These are phyloP conservation scores for Aspergillus sparsus DNA, from an alignment of 495 filamentous ascomycete genomes.

Conservation along the genomic window DNA sequence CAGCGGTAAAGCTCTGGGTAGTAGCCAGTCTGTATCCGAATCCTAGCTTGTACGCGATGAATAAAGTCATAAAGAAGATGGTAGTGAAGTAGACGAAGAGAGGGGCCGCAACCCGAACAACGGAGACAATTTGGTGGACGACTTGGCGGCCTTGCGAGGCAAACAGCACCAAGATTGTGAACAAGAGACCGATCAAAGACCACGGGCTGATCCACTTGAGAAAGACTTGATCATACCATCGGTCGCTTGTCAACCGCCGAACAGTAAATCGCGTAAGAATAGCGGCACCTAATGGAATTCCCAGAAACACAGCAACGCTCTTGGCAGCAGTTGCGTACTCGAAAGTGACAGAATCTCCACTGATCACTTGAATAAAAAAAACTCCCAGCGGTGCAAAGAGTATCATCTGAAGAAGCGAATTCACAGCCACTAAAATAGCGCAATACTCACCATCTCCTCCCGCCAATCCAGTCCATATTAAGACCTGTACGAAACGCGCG, in stretches of 20 bases:
- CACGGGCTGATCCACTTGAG: constrained; percentile 66
- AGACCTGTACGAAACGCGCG: too few relatives aligned
- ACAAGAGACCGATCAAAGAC: constrained; percentile 82
- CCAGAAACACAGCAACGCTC: constrained; percentile 80
- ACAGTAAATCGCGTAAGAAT: constrained; percentile 70
- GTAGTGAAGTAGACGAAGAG: constrained; percentile 77
- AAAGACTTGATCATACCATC: constrained; percentile 69
- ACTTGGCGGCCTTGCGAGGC: constrained; percentile 80
- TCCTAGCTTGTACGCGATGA: constrained; percentile 55
- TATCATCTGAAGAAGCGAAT: constrained; percentile 84
- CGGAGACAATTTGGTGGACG: constrained; percentile 80
- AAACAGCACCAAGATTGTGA: constrained; percentile 84
- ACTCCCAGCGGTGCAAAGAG: constrained; percentile 79
- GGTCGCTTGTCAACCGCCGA: constrained; percentile 51
- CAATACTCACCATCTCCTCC: constrained; percentile 83
- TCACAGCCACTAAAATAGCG: constrained; percentile 85
- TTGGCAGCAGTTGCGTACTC: constrained; percentile 73
- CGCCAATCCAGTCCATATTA: constrained; percentile 78
- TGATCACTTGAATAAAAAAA: constrained; percentile 75
- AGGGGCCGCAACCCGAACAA: constrained; percentile 76
- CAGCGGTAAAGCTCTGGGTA: constrained; percentile 91
- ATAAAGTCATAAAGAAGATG: constrained; percentile 71
- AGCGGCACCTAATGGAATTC: constrained; percentile 80
- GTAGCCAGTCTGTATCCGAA: constrained; percentile 71
- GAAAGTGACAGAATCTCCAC: constrained; percentile 47